phyloP scores from a whole-genome alignment of 2,329 filamentous ascomycete genomes.

The Fonsecaea monophora region DNA sequence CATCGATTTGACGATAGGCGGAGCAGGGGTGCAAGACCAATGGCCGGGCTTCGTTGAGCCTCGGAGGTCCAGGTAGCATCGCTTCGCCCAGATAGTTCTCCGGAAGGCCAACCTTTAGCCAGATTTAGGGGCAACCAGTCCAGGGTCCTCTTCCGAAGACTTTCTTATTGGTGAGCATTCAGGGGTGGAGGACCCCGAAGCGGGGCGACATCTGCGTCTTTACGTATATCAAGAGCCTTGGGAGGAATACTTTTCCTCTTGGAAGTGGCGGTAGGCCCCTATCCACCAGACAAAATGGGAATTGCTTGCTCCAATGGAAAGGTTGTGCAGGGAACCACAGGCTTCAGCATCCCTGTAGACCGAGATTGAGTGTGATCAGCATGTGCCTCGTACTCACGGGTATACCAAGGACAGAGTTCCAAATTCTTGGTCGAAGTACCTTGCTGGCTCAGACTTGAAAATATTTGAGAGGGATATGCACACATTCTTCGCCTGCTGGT shows the following conservation, averaged over 20 bases:
- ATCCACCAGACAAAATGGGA: background rate
- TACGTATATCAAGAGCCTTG: background rate
- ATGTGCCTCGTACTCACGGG: background rate
- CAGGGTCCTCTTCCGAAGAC: background rate
- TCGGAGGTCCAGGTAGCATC: background rate
- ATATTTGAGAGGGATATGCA: background rate
- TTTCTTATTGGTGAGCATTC: background rate
- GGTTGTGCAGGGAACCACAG: background rate
- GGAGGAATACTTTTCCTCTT: background rate
- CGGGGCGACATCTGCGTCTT: background rate
- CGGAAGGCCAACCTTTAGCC: background rate
- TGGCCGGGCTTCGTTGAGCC: background rate
- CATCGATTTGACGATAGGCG: constrained; percentile 1
- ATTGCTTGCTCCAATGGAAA: background rate
- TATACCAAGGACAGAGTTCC: background rate
- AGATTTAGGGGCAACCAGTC: background rate
- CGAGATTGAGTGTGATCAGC: background rate
- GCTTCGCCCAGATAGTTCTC: background rate
- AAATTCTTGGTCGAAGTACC: background rate
- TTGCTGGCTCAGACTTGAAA: background rate
- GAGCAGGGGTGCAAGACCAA: background rate
- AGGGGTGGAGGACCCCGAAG: background rate
- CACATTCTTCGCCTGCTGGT: background rate
- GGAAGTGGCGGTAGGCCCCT: background rate
- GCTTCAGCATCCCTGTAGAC: background rate